Percentiles rank a stretch among this genome's conserved stretches.
phyloP scores from a whole-genome alignment of 2,329 filamentous ascomycete genomes.

The Fonsecaea nubica region DNA sequence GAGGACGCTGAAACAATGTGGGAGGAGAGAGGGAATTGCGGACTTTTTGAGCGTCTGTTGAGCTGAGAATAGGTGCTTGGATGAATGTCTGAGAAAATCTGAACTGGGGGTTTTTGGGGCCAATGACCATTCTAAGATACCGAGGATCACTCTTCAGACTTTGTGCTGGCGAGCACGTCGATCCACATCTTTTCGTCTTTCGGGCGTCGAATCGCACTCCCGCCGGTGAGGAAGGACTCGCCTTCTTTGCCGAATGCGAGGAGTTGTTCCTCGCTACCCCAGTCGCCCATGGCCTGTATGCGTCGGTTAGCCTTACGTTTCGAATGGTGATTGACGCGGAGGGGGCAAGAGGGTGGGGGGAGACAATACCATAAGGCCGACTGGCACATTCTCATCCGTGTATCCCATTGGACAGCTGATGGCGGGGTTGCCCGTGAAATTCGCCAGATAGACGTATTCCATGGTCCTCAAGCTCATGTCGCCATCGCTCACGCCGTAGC shows the following conservation, averaged over 20 bases:
- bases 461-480: constrained; percentile 78
- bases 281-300: constrained; percentile 57
- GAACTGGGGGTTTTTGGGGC: too few relatives aligned
- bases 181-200: constrained; percentile 52
- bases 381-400: constrained; percentile 51
- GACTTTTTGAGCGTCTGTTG: too few relatives aligned
- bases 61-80: too few relatives aligned
- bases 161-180: constrained; percentile 49
- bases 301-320: constrained; percentile 9
- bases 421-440: constrained; percentile 78
- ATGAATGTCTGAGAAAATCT: too few relatives aligned
- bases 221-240: constrained; percentile 47
- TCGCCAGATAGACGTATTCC: constrained; percentile 85
- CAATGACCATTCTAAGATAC: too few relatives aligned
- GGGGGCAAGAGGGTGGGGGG: not conserved
- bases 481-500: constrained; percentile 71
- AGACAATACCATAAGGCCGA: constrained; percentile 57
- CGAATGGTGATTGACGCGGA: not conserved
- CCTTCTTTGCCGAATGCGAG: constrained; percentile 57
- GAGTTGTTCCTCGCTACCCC: constrained; percentile 59
- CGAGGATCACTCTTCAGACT: constrained; percentile 31
- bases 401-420: constrained; percentile 79
- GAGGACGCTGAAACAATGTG: too few relatives aligned
- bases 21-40: too few relatives aligned
- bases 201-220: constrained; percentile 46